Base-by-base conservation (phyloP, 2,329 filamentous ascomycete genomes). In the Colletotrichum spinosum region DNA sequence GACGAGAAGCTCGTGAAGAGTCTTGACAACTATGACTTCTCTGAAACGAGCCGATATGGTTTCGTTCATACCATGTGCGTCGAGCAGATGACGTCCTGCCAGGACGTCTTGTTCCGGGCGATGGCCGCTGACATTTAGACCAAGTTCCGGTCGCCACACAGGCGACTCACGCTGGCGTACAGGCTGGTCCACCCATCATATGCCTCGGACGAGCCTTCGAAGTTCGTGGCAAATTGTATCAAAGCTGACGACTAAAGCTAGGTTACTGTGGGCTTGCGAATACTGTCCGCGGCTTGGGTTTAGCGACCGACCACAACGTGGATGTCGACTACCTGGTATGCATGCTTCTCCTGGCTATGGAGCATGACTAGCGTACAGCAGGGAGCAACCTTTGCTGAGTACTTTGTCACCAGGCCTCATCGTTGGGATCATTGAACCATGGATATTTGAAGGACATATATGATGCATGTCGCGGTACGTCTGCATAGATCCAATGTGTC, bases 21-120 rank as follows among this genome's bases (percentile, higher is more conserved):
- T 55, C 78, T 98, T 6, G 78, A 84, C 25, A 89, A 87, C 38
- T 98, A 97, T 76, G 93, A 98, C 76, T 98, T 97, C 73, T 84
- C 86, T 2, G 83, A 86, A 65, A 97, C 95, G 0, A 77, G 78
- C 10, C 80, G 86, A 38, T 84, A 97, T 69, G 91, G 88, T 2
- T 97, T 99, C 75, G 87, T 98, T 7, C 93, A 97, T 75, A 91
- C 91, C 8, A 92, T 97, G 91, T 93, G 78, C 77, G 89, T 57
- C 33, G 38, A 9, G 44, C 7, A 41, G 41, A 41, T 39, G 60
- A n/a, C 69, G 52, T 52, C 35, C 38, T 9, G n/a, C 34, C n/a
- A n/a, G 41, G 34, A 48, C 42, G 38, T 33, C 39, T 55, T n/a
- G n/a, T 4, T 25, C 25, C 25, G 25, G 37, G 49, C 15, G 13